A percentile compares a stretch with the other conserved stretches of the same genome.
Conservation (phyloP, 345 rosid species). For the Populus simonii region DNA sequence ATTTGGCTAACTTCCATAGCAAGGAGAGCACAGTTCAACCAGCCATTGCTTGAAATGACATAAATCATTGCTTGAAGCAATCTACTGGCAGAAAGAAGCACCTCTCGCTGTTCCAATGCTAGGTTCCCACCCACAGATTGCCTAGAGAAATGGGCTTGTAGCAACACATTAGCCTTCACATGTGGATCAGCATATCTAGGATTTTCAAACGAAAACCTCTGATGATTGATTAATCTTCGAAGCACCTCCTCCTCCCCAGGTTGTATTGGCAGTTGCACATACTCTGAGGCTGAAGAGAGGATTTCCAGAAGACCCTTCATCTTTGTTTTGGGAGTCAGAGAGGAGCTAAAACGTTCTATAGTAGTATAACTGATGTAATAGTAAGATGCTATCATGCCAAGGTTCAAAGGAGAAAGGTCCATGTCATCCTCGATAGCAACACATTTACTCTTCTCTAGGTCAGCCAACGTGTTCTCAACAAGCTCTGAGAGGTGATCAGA, state of each 20-base stretch:
- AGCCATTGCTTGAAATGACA: slow-evolving; percentile 85
- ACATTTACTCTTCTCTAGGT: slow-evolving; percentile 80
- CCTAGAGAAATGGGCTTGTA: slow-evolving; percentile 93
- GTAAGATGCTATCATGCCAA: slow-evolving; percentile 85
- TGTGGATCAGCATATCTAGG: slow-evolving; percentile 75
- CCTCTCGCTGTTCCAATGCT: slow-evolving; percentile 77
- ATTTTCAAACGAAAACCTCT: slow-evolving; percentile 84
- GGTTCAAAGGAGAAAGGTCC: slow-evolving; percentile 76
- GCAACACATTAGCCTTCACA: slow-evolving; percentile 83
- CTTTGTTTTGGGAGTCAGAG: slow-evolving; percentile 75
- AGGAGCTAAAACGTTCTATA: slow-evolving; percentile 85
- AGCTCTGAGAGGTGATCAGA: slow-evolving; percentile 97
- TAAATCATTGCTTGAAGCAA: slow-evolving; percentile 89
- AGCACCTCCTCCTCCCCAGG: slow-evolving; percentile 90
- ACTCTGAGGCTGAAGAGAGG: slow-evolving; percentile 87
- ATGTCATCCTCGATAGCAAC: slow-evolving; percentile 71
- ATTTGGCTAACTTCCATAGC: slow-evolving; percentile 94
- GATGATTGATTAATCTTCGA: slow-evolving; percentile 74
- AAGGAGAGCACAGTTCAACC: slow-evolving; percentile 85
- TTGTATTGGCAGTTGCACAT: slow-evolving; percentile 65
- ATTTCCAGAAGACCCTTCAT: slow-evolving; percentile 93
- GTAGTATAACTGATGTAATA: slow-evolving; percentile 85
- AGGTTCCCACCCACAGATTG: slow-evolving; percentile 68
- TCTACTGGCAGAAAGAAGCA: slow-evolving; percentile 65
- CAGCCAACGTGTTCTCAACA: slow-evolving; percentile 77